Conservation (phyloP, 306 rosid genomes). For the Prunus salicina region DNA sequence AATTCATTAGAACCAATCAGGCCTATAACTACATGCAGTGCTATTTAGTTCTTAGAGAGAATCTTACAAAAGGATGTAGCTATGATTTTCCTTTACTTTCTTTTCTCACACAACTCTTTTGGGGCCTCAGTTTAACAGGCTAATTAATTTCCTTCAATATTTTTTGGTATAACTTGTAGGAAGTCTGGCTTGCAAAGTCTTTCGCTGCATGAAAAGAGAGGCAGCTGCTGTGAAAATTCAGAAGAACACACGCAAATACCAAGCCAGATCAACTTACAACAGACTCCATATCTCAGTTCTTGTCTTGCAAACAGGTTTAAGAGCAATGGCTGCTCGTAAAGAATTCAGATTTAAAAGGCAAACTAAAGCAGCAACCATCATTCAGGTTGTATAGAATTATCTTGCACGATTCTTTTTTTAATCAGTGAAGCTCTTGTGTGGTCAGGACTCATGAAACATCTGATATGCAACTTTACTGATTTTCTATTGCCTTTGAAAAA, state of each 20-base stretch:
- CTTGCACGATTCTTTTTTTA: slow-evolving; percentile 12
- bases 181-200: slow-evolving; percentile 77
- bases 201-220: slow-evolving; percentile 59
- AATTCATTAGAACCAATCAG: slow-evolving; percentile 18
- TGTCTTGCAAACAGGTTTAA: slow-evolving; percentile 77
- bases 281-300: slow-evolving; percentile 60
- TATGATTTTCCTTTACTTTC: not conserved
- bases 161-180: slow-evolving; percentile 49
- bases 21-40: slow-evolving; percentile 21
- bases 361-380: slow-evolving; percentile 67
- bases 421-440: not conserved
- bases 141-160: not conserved
- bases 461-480: not conserved
- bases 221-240: slow-evolving; percentile 82
- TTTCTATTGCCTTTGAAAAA: not conserved
- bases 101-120: not conserved
- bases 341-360: slow-evolving; percentile 65
- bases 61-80: not conserved
- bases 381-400: slow-evolving; percentile 61
- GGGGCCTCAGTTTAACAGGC: not conserved
- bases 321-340: slow-evolving; percentile 77
- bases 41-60: not conserved
- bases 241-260: slow-evolving; percentile 59
- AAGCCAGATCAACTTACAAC: slow-evolving; percentile 54
- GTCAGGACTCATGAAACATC: not conserved